Percentiles rank a stretch among this genome's conserved stretches.
Evolutionary conservation across 2,329 filamentous ascomycete genomes (phyloP).

Genomic region (Davidsoniella virescens): DNA sequence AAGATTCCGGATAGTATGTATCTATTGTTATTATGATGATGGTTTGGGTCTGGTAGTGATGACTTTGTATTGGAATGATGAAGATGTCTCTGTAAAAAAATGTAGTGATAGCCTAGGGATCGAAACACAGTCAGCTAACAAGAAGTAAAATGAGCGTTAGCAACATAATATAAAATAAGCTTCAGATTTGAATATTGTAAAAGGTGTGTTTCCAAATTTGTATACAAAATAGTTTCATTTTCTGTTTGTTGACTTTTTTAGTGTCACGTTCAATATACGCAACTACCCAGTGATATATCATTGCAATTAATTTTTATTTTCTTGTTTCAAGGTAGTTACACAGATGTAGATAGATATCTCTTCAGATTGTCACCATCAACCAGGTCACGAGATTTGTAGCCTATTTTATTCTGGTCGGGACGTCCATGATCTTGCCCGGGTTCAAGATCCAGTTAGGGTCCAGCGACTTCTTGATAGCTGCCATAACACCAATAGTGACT

Average conservation of each 20-base stretch:
- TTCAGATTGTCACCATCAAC: not conserved
- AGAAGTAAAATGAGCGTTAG: too few relatives aligned
- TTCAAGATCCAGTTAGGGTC: constrained; percentile 86
- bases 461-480: constrained; percentile 61
- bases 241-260: not conserved
- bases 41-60: too few relatives aligned
- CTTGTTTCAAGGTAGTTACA: not conserved
- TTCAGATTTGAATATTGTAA: too few relatives aligned
- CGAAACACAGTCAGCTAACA: too few relatives aligned
- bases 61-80: too few relatives aligned
- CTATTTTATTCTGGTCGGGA: constrained; percentile 24
- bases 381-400: constrained; percentile 12
- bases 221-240: not conserved
- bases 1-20: too few relatives aligned
- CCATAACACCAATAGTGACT: constrained; percentile 73
- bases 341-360: too few relatives aligned
- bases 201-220: too few relatives aligned
- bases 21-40: too few relatives aligned
- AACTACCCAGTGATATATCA: not conserved
- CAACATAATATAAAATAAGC: too few relatives aligned
- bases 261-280: not conserved
- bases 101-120: too few relatives aligned
- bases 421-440: constrained; percentile 79
- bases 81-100: too few relatives aligned
- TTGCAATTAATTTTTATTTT: not conserved